A percentile compares a stretch with the other conserved stretches of the same genome.
phyloP scores from a whole-genome alignment of 1,139 yeast species.

The Oligophagozyma castellii region DNA sequence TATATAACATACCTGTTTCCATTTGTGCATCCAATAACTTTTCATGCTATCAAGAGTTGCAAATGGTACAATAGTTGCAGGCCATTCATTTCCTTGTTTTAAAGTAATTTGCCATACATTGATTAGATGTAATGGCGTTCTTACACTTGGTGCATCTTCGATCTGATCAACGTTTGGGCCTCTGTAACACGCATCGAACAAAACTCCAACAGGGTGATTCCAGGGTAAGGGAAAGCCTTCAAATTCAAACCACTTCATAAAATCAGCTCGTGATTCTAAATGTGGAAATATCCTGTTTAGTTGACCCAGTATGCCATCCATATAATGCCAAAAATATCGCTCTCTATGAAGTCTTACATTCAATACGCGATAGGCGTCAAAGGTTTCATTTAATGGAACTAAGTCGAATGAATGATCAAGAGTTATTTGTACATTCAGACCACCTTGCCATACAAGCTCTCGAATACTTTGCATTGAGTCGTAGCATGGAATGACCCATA shows the following conservation, averaged over 20 bases:
- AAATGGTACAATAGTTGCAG: slow-evolving; percentile 41
- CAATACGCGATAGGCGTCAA: slow-evolving; percentile 4
- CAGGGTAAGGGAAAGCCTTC: slow-evolving; percentile 55
- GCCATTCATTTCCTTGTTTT: slow-evolving; percentile 32
- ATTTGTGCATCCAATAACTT: slow-evolving; percentile 54
- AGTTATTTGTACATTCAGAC: slow-evolving; percentile 30
- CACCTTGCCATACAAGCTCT: slow-evolving; percentile 41
- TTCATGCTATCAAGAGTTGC: slow-evolving; percentile 24
- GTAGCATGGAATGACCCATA: too few relatives aligned
- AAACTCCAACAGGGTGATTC: slow-evolving; percentile 68
- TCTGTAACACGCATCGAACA: slow-evolving; percentile 38
- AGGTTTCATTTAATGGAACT: slow-evolving; percentile 9
- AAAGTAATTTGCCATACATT: slow-evolving; percentile 40
- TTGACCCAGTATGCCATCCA: slow-evolving; percentile 28
- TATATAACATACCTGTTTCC: slow-evolving; percentile 69
- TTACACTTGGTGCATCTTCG: slow-evolving; percentile 5
- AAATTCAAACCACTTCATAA: slow-evolving; percentile 54
- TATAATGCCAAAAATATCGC: slow-evolving; percentile 43
- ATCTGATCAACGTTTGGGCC: too few relatives aligned
- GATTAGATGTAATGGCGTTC: slow-evolving; percentile 6
- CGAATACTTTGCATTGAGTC: slow-evolving; percentile 27
- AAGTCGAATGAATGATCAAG: slow-evolving; percentile 10
- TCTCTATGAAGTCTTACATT: slow-evolving; percentile 29
- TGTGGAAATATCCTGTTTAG: slow-evolving; percentile 33
- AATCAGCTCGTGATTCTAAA: slow-evolving; percentile 17